A percentile compares a stretch with the other conserved stretches of the same genome.
Evolutionary conservation across 2,329 filamentous ascomycete species (phyloP).

Genomic region (Sporothrix humicola): DNA sequence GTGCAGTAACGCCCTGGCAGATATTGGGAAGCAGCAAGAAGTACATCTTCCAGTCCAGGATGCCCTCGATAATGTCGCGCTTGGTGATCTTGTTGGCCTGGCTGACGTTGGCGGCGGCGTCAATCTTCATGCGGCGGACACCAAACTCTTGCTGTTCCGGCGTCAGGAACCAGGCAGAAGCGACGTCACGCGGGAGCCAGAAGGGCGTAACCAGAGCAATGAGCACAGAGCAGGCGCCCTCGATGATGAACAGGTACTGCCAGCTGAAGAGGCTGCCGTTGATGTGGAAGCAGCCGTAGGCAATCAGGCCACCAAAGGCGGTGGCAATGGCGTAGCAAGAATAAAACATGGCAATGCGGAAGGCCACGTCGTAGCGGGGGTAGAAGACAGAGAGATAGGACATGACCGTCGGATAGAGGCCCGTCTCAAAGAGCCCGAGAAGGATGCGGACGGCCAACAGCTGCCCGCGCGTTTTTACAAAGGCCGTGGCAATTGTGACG

Average conservation of each 20-base stretch:
- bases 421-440: slow-evolving; percentile 48
- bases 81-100: slow-evolving; percentile 26
- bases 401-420: slow-evolving; percentile 64
- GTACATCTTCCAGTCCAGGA: slow-evolving; percentile 33
- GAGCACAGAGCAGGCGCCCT: slow-evolving; percentile 49
- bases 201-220: slow-evolving; percentile 45
- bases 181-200: slow-evolving; percentile 37
- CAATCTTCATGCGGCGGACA: slow-evolving; percentile 29
- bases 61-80: slow-evolving; percentile 30
- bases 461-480: slow-evolving; percentile 42
- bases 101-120: slow-evolving; percentile 27
- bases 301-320: slow-evolving; percentile 57
- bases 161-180: slow-evolving; percentile 49
- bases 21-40: slow-evolving; percentile 30
- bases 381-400: slow-evolving; percentile 65
- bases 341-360: slow-evolving; percentile 60
- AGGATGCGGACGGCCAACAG: slow-evolving; percentile 39
- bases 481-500: slow-evolving; percentile 43
- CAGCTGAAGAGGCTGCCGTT: slow-evolving; percentile 46
- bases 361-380: slow-evolving; percentile 61
- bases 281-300: slow-evolving; percentile 51
- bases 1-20: slow-evolving; percentile 29
- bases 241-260: slow-evolving; percentile 54
- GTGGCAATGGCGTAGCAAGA: slow-evolving; percentile 62
- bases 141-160: slow-evolving; percentile 45